A percentile compares a stretch with the other conserved stretches of the same genome.
phyloP scores from a whole-genome alignment of 352 stramenopile genomes.

The Globisporangium camurandrum region DNA sequence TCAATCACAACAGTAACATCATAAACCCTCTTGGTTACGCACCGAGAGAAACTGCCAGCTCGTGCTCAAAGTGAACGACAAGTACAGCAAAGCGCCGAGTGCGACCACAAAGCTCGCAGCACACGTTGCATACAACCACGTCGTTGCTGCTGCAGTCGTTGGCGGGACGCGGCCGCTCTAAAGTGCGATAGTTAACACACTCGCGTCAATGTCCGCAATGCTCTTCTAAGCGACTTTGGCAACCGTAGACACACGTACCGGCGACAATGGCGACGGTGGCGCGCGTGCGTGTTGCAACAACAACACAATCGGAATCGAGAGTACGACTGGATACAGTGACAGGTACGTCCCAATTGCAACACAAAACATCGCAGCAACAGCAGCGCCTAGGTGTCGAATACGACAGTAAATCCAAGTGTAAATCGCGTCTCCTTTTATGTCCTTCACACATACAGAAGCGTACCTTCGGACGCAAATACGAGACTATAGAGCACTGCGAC shows the following conservation, averaged over 20 bases:
- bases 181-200: too few relatives aligned
- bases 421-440: neutral
- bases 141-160: neutral
- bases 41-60: constrained; percentile 64
- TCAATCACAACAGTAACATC: constrained; percentile 1
- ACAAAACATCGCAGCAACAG: constrained; percentile 36
- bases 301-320: constrained; percentile 51
- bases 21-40: too few relatives aligned
- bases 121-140: constrained; percentile 5
- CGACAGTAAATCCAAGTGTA: neutral
- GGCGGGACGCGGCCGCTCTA: neutral
- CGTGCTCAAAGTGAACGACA: constrained; percentile 47
- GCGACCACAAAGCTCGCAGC: constrained; percentile 17
- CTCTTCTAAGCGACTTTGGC: neutral
- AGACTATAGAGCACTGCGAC: constrained; percentile 56
- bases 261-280: constrained; percentile 1
- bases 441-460: neutral
- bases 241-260: neutral
- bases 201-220: too few relatives aligned
- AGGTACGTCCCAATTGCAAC: constrained; percentile 60
- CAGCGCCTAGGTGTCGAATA: constrained; percentile 20
- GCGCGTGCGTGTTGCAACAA: constrained; percentile 23
- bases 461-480: constrained; percentile 61
- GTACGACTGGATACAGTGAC: constrained; percentile 61
- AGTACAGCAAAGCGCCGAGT: constrained; percentile 30